Base-by-base conservation (phyloP, 129 eudicot genomes). In the Gnaphalium uliginosum region DNA sequence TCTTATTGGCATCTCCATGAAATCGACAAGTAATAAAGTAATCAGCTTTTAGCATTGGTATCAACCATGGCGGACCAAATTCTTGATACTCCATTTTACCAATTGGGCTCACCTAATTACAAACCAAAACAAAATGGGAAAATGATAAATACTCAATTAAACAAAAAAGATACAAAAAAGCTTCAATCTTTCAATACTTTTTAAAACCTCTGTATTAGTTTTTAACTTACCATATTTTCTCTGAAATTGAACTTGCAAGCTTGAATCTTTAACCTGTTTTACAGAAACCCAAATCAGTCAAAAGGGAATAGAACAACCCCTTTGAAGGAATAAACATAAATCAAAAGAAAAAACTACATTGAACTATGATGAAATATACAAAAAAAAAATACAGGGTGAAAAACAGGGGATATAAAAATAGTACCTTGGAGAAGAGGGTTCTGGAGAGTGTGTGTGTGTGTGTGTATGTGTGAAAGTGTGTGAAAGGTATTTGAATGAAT, bases 51-150 rank as follows among this genome's bases (percentile, higher is more conserved):
- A 87, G 72, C 88, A 87, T 60, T 56, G 91, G 86, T 25, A 54
- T 84, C 85, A 87, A 50, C 91, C 91, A 87, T 62, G 86, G 81
- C 13, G 88, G 88, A 69, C 90, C 82, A 75, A 75, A 66, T 51
- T 73, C 85, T 33, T 80, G 83, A 66, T 74, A 48, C 71, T 81
- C 87, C 76, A 83, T 82, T 80, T 70, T 72, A 9, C 65, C 80
- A 18, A 83, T 79, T 56, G 82, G 85, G 73, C 85, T 82, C 73
- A 79, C 87, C 87, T 86, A 46, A 53, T 2, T 54, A 79, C 63
- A 74, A 60, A 74, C 22, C 30, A 59, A 13, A 7, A 17, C 25
- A 21, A 33, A 39, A 62, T 33, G 72, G 50, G 53, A n/a, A 14
- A 48, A 66, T 48, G 65, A 71, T 17, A 2, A 71, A 62, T 2